Percentiles rank a stretch among this genome's conserved stretches.
phyloP scores from a whole-genome alignment of 1,284 basidiomycete species.

The Irpex sp. region DNA sequence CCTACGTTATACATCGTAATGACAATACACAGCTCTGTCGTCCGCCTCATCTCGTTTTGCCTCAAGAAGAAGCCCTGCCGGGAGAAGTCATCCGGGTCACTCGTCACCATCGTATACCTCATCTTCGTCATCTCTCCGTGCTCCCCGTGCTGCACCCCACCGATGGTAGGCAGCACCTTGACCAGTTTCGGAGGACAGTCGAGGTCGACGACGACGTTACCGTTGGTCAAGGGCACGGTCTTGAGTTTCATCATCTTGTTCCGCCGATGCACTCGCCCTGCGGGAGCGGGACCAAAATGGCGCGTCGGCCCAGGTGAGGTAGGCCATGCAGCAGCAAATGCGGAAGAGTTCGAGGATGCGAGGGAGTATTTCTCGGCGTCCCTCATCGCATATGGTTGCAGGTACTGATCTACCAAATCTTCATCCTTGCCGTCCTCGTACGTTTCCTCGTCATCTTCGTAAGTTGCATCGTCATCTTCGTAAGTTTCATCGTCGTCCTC shows the following conservation, averaged over 20 bases:
- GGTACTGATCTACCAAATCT: not conserved
- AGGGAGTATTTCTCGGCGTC: conserved; percentile 5
- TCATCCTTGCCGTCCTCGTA: conserved; percentile 3
- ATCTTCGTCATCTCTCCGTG: conserved; percentile 73
- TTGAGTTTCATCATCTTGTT: conserved; percentile 55
- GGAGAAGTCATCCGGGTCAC: conserved; percentile 92
- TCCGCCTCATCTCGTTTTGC: conserved; percentile 74
- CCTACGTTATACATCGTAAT: conserved; percentile 94
- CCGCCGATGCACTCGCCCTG: conserved; percentile 69
- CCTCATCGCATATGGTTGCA: not conserved
- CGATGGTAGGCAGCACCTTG: conserved; percentile 14
- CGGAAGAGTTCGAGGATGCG: conserved; percentile 1
- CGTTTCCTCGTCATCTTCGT: conserved; percentile 1
- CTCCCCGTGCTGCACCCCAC: conserved; percentile 60
- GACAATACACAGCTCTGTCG: conserved; percentile 91
- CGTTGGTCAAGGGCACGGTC: conserved; percentile 70
- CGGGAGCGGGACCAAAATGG: conserved; percentile 85
- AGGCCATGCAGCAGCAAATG: not conserved
- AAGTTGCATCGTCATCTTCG: not conserved
- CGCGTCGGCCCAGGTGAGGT: conserved; percentile 53
- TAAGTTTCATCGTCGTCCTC: not conserved
- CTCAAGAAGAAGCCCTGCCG: conserved; percentile 78
- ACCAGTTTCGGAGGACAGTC: conserved; percentile 83
- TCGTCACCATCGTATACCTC: conserved; percentile 85
- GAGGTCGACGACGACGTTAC: conserved; percentile 83